Percentiles rank a stretch among this genome's conserved stretches.
Conservation (phyloP, 2,329 filamentous ascomycete species). For the Ophiocordyceps camponoti-rufipedis region DNA sequence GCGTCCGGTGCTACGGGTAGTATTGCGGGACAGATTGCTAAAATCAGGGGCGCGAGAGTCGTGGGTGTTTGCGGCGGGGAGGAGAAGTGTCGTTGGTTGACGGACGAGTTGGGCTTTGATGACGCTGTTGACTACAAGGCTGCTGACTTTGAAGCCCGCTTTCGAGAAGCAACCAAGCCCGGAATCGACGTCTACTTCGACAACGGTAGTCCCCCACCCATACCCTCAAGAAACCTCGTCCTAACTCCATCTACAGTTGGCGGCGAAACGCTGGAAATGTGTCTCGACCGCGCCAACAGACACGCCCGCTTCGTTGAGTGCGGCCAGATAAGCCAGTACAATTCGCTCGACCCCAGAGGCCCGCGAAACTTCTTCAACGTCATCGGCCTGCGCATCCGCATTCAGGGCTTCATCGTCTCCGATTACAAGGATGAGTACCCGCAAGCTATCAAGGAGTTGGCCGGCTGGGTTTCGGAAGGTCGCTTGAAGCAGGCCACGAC, state of each 20-base stretch:
- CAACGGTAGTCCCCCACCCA: slow-evolving; percentile 23
- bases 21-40: slow-evolving; percentile 62
- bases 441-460: slow-evolving; percentile 39
- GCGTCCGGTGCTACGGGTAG: slow-evolving; percentile 65
- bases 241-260: slow-evolving; percentile 26
- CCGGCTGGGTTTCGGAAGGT: slow-evolving; percentile 51
- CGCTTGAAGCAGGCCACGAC: slow-evolving; percentile 56
- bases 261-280: slow-evolving; percentile 51
- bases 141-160: slow-evolving; percentile 37
- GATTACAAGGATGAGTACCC: slow-evolving; percentile 43
- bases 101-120: slow-evolving; percentile 46
- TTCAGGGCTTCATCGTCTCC: slow-evolving; percentile 58
- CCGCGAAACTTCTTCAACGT: slow-evolving; percentile 35
- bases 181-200: slow-evolving; percentile 56
- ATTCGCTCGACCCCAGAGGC: slow-evolving; percentile 34
- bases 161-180: slow-evolving; percentile 37
- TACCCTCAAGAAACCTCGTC: background rate
- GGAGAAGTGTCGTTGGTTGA: slow-evolving; percentile 50
- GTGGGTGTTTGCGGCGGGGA: slow-evolving; percentile 47
- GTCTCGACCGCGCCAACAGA: slow-evolving; percentile 42
- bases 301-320: slow-evolving; percentile 53
- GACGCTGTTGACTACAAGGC: slow-evolving; percentile 53
- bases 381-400: slow-evolving; percentile 35
- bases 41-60: slow-evolving; percentile 45
- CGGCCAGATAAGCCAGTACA: slow-evolving; percentile 54